Conservation (phyloP, 495 filamentous ascomycete genomes). For the Coniosporium apollinis region DNA sequence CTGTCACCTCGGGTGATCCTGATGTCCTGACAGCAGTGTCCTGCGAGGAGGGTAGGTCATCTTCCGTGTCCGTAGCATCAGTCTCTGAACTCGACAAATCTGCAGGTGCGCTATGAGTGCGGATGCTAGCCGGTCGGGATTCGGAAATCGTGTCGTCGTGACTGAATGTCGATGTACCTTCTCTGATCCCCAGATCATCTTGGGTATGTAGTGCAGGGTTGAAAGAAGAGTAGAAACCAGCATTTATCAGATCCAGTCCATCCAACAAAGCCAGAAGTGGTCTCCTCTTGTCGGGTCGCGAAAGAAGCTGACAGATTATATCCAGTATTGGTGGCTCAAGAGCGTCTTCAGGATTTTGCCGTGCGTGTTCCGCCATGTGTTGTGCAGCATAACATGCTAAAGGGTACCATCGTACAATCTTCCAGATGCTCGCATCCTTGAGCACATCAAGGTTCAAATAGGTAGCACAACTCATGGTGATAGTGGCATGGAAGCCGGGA, state of each 20-base stretch:
- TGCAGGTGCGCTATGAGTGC: too few species aligned
- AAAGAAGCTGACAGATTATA: conserved; percentile 7
- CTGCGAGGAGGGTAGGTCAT: too few species aligned
- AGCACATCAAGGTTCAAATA: conserved; percentile 4
- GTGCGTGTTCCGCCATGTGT: conserved; percentile 8
- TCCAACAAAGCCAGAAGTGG: conserved; percentile 6
- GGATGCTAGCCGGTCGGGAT: too few species aligned
- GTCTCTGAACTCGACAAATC: too few species aligned
- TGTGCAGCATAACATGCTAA: conserved; percentile 9
- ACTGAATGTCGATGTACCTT: too few species aligned
- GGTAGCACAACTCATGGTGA: conserved; percentile 6
- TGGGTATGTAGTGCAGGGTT: too few species aligned
- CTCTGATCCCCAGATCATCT: too few species aligned
- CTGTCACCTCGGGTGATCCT: conserved; percentile 5
- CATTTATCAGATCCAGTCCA: conserved; percentile 3
- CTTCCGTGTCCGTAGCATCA: too few species aligned
- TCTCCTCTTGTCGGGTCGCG: conserved; percentile 3
- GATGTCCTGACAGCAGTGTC: too few species aligned
- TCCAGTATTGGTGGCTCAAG: conserved; percentile 5
- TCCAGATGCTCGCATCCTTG: background rate
- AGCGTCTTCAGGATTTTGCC: conserved; percentile 6
- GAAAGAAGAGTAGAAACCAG: conserved; percentile 3
- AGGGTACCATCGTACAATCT: conserved; percentile 4
- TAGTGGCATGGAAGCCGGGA: conserved; percentile 3
- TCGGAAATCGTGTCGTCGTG: too few species aligned